phyloP scores from a whole-genome alignment of 148 eudicot species.

The Polygonum aviculare region DNA sequence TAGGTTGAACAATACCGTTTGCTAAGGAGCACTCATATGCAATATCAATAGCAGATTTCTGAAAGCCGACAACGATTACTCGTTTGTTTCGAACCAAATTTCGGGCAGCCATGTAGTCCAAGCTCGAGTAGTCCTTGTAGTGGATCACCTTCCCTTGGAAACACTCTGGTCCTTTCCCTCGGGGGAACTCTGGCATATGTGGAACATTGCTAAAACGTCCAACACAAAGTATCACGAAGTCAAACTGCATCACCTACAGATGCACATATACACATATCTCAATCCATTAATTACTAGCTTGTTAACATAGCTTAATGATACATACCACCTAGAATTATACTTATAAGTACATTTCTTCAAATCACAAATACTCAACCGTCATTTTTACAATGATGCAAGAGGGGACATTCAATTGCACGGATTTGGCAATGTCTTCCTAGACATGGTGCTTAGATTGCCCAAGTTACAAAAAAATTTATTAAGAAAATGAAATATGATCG shows the following conservation, averaged over 20 bases:
- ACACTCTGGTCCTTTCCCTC: constrained; percentile 17
- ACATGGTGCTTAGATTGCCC: too few species aligned
- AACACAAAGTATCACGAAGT: constrained; percentile 23
- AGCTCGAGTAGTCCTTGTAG: constrained; percentile 23
- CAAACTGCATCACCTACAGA: background rate
- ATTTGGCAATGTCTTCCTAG: background rate
- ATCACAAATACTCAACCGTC: too few species aligned
- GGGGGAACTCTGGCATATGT: constrained; percentile 16
- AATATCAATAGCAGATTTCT: constrained; percentile 31
- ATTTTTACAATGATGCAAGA: background rate
- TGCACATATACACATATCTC: too few species aligned
- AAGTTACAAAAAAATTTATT: too few species aligned
- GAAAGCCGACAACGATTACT: constrained; percentile 23
- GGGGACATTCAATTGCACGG: background rate
- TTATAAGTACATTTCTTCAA: too few species aligned
- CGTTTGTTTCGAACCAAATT: constrained; percentile 10
- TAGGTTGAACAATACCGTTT: background rate
- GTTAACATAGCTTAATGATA: background rate
- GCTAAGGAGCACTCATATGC: constrained; percentile 5
- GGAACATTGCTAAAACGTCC: constrained; percentile 27
- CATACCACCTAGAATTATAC: background rate
- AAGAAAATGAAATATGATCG: background rate
- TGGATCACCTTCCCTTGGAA: constrained; percentile 24
- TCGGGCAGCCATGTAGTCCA: constrained; percentile 13
- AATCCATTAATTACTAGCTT: too few species aligned